Conservation (phyloP, 2,329 filamentous ascomycete species). For the Epichloe amarillans region DNA sequence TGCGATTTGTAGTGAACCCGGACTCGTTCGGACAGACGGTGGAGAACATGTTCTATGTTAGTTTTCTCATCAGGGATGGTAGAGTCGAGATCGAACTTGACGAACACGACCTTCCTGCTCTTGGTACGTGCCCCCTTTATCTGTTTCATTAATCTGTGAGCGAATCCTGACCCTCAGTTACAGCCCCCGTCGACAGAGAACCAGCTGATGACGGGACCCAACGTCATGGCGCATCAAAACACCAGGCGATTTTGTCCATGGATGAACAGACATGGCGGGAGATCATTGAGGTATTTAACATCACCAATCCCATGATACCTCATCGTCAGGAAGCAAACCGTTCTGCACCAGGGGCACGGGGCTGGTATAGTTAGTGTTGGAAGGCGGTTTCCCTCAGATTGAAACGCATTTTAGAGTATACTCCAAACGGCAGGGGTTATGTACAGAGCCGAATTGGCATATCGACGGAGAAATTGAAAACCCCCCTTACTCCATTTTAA, state of each 20-base stretch:
- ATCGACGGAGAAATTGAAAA: background rate
- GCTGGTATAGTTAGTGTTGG: constrained; percentile 50
- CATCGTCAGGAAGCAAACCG: constrained; percentile 52
- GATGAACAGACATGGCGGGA: constrained; percentile 76
- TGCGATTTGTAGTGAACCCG: constrained; percentile 85
- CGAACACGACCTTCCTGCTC: constrained; percentile 57
- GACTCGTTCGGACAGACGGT: constrained; percentile 85
- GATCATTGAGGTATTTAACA: constrained; percentile 61
- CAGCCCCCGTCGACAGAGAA: constrained; percentile 25
- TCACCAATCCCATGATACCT: constrained; percentile 72
- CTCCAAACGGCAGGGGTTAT: background rate
- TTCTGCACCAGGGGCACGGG: constrained; percentile 38
- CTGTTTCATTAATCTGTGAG: too few species aligned
- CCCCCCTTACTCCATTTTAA: background rate
- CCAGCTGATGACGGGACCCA: constrained; percentile 31
- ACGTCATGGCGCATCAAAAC: constrained; percentile 45
- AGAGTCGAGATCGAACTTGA: constrained; percentile 63
- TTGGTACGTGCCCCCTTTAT: constrained; percentile 47
- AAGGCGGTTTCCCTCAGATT: background rate
- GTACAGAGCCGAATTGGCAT: background rate
- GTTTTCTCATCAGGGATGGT: constrained; percentile 84
- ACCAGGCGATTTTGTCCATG: constrained; percentile 80
- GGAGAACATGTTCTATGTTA: constrained; percentile 94
- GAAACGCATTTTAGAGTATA: background rate
- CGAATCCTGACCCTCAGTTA: background rate